Evolutionary conservation across 305 asterid genomes (phyloP).

Genomic region (Solanum hybrid): DNA sequence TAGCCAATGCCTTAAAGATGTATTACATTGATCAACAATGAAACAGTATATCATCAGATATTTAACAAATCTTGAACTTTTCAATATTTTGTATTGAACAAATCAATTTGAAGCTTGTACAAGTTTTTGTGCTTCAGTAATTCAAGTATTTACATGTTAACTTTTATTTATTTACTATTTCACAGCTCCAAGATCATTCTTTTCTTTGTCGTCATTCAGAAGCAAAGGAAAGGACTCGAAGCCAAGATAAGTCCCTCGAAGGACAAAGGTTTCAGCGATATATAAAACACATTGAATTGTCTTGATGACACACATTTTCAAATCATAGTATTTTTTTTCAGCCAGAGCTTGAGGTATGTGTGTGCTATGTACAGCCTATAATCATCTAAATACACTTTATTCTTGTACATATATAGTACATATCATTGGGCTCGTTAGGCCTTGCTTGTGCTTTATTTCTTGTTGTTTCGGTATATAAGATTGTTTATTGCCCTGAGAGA

Average conservation of each 20-base stretch:
- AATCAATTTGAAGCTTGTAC: not conserved
- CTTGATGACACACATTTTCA: slow-evolving; percentile 2
- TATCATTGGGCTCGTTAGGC: slow-evolving; percentile 15
- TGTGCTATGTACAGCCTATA: not conserved
- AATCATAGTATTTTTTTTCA: slow-evolving; percentile 2
- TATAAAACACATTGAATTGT: slow-evolving; percentile 14
- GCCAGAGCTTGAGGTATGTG: slow-evolving; percentile 19
- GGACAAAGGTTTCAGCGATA: slow-evolving; percentile 9
- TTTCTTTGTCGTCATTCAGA: slow-evolving; percentile 81
- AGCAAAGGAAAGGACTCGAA: slow-evolving; percentile 88
- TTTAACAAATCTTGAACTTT: not conserved
- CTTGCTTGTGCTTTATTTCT: slow-evolving; percentile 11
- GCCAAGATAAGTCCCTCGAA: slow-evolving; percentile 39
- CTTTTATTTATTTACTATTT: not conserved
- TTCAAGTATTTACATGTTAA: not conserved
- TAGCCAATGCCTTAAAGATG: not conserved
- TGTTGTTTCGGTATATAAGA: slow-evolving; percentile 22
- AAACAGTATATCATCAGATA: not conserved
- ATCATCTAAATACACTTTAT: slow-evolving; percentile 6
- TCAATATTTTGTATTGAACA: not conserved
- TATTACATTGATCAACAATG: not conserved
- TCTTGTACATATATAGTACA: slow-evolving; percentile 19
- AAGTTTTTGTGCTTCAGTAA: not conserved
- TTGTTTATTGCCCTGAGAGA: slow-evolving; percentile 33
- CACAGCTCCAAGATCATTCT: slow-evolving; percentile 87